Evolutionary conservation across 768 basidiomycete species (phyloP), one percentile per base, ranked within the genome.

Genomic region (Tricholoma bakamatsutake): DNA sequence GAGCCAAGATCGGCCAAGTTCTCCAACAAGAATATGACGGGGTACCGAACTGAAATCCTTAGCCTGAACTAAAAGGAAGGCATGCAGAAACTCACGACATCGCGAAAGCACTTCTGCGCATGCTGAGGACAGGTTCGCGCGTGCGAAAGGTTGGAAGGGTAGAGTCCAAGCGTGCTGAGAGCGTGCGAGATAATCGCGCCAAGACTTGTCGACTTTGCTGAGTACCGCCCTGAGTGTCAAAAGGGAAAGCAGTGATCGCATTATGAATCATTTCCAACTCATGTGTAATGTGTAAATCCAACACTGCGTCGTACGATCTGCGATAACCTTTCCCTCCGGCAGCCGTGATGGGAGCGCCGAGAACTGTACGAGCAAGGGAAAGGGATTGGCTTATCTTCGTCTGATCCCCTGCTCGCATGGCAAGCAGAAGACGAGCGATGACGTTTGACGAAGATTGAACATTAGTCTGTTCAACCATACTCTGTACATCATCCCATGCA

Each of bases 1-100:
- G 11, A 98, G 79, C 97, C 97, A 99, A 1, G 92, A 85, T 47
- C 80, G 79, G 3, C 93, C 88, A 35, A 95, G 85, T 61, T 88
- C 85, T 12, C 71, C 71, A 33, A 67, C 75, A n/a, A 82, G 69
- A 39, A 69, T 70, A 12, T 71, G 63, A 46, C 72, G 71, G 27
- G 73, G 67, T 39, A 67, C 67, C 28, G 71, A 66, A 17, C 72
- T 74, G 49, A 46, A 60, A 58, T 43, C 42, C 40, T 28, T 64
- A 54, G 47, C 21, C n/a, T 18, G 4, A 46, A 40, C 51, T 49
- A 17, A 21, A 53, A 54, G 47, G 24, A 30, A 18, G 46, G 49
- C 37, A 34, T 21, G 11, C 37, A 30, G 7, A 31, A 6, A 70
- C 80, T 64, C 66, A 92, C 92, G 78, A 78, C 52, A 90, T 69